A percentile compares a stretch with the other conserved stretches of the same genome.
Evolutionary conservation across 2,329 filamentous ascomycete species (phyloP).

Genomic region (Paramyrothecium roridum): DNA sequence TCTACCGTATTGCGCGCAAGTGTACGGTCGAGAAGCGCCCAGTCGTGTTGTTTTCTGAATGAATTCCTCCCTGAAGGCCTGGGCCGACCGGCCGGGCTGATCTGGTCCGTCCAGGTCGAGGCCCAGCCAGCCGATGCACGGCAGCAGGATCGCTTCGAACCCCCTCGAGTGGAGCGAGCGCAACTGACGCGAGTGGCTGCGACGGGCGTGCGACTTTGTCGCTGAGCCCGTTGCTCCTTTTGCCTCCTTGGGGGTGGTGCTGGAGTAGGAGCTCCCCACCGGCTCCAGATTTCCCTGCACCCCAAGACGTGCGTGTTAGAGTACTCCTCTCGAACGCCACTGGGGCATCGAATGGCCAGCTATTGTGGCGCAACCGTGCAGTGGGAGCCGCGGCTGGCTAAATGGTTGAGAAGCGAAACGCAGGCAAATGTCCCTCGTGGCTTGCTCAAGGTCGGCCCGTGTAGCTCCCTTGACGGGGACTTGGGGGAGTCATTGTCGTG

Average conservation of each 20-base stretch:
- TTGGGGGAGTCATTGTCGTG: too few relatives aligned
- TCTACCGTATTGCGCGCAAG: neutral
- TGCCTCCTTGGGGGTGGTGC: neutral
- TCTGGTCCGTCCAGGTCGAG: neutral
- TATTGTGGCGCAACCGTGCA: too few relatives aligned
- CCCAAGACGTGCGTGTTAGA: neutral
- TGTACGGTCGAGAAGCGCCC: neutral
- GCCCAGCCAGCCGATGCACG: neutral
- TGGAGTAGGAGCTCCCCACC: neutral
- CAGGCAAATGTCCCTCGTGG: too few relatives aligned
- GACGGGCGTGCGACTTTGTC: neutral
- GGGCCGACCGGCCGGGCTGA: neutral
- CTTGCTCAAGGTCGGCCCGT: too few relatives aligned
- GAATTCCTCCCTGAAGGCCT: neutral
- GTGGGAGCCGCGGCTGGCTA: too few relatives aligned
- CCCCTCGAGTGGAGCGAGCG: neutral
- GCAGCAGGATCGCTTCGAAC: neutral
- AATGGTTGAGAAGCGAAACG: too few relatives aligned
- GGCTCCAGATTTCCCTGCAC: neutral
- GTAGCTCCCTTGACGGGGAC: too few relatives aligned
- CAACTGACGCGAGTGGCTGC: neutral
- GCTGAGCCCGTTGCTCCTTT: neutral
- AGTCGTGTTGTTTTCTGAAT: neutral
- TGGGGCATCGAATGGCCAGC: neutral
- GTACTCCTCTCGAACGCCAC: neutral